Percentiles rank a stretch among this genome's conserved stretches.
These are phyloP conservation scores for Calonectria pseudoreteaudii DNA, from an alignment of 2,329 filamentous ascomycete genomes.

Conservation along the genomic window DNA sequence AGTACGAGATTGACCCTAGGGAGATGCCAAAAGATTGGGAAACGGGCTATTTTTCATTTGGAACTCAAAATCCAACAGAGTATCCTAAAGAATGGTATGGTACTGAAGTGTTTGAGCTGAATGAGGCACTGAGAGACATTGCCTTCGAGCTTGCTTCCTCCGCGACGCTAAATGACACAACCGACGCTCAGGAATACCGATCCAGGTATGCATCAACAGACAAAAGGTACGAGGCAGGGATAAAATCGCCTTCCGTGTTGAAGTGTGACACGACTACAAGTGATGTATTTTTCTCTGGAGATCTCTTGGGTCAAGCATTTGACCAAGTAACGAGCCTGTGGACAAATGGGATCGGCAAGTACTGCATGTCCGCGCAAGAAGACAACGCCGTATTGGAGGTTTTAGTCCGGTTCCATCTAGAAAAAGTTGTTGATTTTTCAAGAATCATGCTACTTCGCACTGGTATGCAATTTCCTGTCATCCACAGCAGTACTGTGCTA, in stretches of 20 bases:
- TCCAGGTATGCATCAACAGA: constrained; percentile 4
- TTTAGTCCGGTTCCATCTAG: constrained; percentile 18
- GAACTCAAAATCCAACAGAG: constrained; percentile 16
- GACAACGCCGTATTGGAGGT: constrained; percentile 27
- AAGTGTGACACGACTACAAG: constrained; percentile 24
- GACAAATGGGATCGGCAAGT: constrained; percentile 25
- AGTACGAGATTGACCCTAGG: constrained; percentile 31
- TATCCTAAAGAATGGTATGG: constrained; percentile 27
- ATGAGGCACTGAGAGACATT: constrained; percentile 23
- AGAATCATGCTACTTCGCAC: constrained; percentile 27
- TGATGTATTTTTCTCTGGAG: constrained; percentile 28
- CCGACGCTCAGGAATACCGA: constrained; percentile 17
- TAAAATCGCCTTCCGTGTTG: constrained; percentile 11
- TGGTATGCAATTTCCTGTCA: neutral
- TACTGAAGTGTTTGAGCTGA: constrained; percentile 32
- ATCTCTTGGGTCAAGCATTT: constrained; percentile 16
- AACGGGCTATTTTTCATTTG: constrained; percentile 30
- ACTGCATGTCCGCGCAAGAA: constrained; percentile 32
- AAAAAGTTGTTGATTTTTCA: constrained; percentile 26
- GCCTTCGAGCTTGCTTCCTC: constrained; percentile 17
- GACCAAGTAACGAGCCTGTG: constrained; percentile 18
- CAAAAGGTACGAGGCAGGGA: constrained; percentile 16
- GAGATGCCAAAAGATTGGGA: constrained; percentile 24
- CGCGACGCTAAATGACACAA: constrained; percentile 20
- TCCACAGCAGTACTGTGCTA: neutral